A percentile compares a stretch with the other conserved stretches of the same genome.
phyloP scores from a whole-genome alignment of 495 filamentous ascomycete genomes.

The Podospora anserina region DNA sequence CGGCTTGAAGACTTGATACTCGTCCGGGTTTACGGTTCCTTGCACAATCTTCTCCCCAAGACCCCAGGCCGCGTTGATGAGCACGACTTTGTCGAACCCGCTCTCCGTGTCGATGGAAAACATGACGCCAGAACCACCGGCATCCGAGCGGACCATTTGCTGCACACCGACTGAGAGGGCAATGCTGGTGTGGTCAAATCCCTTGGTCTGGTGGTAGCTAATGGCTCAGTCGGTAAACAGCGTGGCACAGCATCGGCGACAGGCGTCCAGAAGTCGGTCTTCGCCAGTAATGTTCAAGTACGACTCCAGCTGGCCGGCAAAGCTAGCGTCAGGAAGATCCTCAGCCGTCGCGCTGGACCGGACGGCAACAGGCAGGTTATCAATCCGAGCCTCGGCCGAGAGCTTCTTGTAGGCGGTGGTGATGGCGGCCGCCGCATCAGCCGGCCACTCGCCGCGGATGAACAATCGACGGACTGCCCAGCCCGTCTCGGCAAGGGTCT shows the following conservation, averaged over 20 bases:
- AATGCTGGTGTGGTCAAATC: constrained; percentile 35
- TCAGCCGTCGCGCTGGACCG: constrained; percentile 41
- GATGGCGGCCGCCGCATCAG: constrained; percentile 19
- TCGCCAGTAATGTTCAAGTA: constrained; percentile 32
- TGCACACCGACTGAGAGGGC: constrained; percentile 39
- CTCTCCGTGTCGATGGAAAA: constrained; percentile 41
- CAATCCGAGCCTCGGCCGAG: constrained; percentile 8
- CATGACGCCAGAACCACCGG: constrained; percentile 37
- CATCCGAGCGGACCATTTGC: constrained; percentile 39
- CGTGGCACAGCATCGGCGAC: constrained; percentile 35
- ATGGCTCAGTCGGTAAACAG: constrained; percentile 40
- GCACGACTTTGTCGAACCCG: constrained; percentile 36
- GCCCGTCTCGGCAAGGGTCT: constrained; percentile 24
- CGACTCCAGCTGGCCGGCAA: constrained; percentile 39
- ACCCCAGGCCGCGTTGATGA: constrained; percentile 41
- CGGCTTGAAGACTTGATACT: constrained; percentile 42
- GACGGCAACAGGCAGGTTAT: constrained; percentile 34
- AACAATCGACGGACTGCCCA: constrained; percentile 19
- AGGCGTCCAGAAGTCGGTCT: constrained; percentile 28
- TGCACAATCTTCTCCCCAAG: constrained; percentile 41
- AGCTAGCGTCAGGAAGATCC: constrained; percentile 40
- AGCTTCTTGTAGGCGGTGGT: constrained; percentile 20
- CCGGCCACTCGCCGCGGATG: constrained; percentile 25
- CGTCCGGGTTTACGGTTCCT: constrained; percentile 38
- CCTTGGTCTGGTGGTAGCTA: constrained; percentile 36